Conservation (phyloP, 441 rosid species). For the Iberis amara region DNA sequence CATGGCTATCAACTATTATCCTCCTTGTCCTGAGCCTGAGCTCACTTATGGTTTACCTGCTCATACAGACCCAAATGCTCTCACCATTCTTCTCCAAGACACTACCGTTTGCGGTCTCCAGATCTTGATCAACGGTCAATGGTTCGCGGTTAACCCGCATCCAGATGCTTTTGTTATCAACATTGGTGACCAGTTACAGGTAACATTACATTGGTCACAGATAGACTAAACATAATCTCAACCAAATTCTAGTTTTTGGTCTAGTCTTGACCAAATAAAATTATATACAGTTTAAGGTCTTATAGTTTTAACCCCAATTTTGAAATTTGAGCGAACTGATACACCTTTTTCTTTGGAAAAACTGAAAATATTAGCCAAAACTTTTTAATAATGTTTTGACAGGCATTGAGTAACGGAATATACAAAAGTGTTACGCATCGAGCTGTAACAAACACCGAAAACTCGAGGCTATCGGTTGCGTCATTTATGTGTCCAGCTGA, state of each 20-base stretch:
- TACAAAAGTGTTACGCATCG: conserved; percentile 67
- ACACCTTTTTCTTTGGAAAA: too few relatives aligned
- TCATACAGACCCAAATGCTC: conserved; percentile 64
- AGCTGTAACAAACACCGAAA: conserved; percentile 44
- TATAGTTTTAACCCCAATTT: too few relatives aligned
- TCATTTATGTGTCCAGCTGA: conserved; percentile 51
- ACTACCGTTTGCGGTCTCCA: conserved; percentile 50
- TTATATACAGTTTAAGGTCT: too few relatives aligned
- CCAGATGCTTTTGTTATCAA: conserved; percentile 60
- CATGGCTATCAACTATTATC: conserved; percentile 69
- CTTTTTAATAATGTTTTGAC: background rate
- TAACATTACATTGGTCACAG: background rate
- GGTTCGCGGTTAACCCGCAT: conserved; percentile 57
- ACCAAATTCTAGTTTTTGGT: too few relatives aligned
- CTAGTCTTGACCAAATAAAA: too few relatives aligned
- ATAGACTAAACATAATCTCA: too few relatives aligned
- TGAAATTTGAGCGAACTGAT: too few relatives aligned
- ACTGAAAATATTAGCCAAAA: too few relatives aligned
- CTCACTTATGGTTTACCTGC: conserved; percentile 64
- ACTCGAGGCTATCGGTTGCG: conserved; percentile 47
- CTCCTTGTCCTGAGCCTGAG: conserved; percentile 67
- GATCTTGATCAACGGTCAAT: conserved; percentile 48
- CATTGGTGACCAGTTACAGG: conserved; percentile 67
- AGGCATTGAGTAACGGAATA: conserved; percentile 63
- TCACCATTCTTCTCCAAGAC: conserved; percentile 65